phyloP scores from a whole-genome alignment of 257 asterid species.

The Nicotiana benthamiana region DNA sequence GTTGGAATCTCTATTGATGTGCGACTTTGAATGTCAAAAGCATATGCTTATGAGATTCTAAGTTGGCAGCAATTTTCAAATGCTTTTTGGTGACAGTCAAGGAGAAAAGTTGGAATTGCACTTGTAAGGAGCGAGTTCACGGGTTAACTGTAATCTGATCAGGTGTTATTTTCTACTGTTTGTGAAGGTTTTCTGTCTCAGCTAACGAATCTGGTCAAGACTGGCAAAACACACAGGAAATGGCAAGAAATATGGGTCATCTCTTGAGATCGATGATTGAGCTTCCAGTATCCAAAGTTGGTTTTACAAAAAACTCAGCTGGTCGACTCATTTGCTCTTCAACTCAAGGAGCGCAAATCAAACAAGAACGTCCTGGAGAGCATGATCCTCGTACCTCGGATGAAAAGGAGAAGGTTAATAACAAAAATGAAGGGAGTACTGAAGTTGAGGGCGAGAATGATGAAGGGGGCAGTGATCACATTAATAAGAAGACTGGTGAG shows the following conservation, averaged over 20 bases:
- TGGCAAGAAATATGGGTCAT: conserved; percentile 53
- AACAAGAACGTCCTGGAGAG: conserved; percentile 5
- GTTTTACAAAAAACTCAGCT: conserved; percentile 8
- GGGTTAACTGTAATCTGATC: conserved; percentile 2
- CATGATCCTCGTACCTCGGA: conserved; percentile 9
- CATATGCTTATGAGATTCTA: neutral
- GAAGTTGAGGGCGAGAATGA: conserved; percentile 19
- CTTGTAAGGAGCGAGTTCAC: neutral
- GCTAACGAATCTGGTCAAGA: neutral
- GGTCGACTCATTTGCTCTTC: conserved; percentile 40
- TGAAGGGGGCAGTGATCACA: conserved; percentile 13
- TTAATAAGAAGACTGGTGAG: conserved; percentile 56
- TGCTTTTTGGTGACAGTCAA: neutral
- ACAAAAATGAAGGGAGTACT: conserved; percentile 15
- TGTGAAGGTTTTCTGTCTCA: neutral
- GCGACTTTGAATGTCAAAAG: neutral
- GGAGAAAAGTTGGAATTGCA: neutral
- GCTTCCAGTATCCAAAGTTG: conserved; percentile 18
- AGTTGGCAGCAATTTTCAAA: neutral
- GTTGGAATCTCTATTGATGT: neutral
- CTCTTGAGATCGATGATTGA: conserved; percentile 24
- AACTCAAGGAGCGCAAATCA: conserved; percentile 29
- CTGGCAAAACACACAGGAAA: neutral
- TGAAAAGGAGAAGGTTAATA: conserved; percentile 15
- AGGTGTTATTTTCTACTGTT: neutral